These are phyloP conservation scores for Aspergillus sclerotialis DNA, from an alignment of 2,329 filamentous ascomycete species.

Conservation along the genomic window DNA sequence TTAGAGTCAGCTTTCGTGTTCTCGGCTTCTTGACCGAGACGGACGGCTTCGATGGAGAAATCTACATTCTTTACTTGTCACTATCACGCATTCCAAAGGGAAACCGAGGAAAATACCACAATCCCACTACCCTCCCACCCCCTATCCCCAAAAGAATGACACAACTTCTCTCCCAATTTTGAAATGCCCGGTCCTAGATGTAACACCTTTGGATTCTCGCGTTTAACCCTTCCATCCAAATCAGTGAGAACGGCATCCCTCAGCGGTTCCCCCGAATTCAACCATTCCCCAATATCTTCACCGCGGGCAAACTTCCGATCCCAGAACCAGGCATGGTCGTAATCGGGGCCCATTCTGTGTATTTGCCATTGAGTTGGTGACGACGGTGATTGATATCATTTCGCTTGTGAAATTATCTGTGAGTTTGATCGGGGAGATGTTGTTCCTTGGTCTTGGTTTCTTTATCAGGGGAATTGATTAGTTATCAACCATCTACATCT, in stretches of 20 bases:
- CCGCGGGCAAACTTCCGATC: conserved; percentile 27
- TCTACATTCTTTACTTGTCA: conserved; percentile 24
- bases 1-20: conserved; percentile 8
- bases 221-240: conserved; percentile 11
- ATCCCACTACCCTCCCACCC: conserved; percentile 24
- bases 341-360: conserved; percentile 15
- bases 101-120: conserved; percentile 17
- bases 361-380: no score
- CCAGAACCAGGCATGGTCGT: conserved; percentile 28
- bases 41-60: conserved; percentile 32
- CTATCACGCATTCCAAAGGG: not conserved
- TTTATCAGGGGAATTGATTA: no score
- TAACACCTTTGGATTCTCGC: conserved; percentile 17
- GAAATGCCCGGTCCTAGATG: conserved; percentile 31
- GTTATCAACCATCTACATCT: no score
- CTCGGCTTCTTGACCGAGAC: conserved; percentile 22
- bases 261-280: conserved; percentile 26
- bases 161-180: conserved; percentile 22
- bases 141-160: conserved; percentile 17
- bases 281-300: conserved; percentile 32
- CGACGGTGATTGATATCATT: no score
- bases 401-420: no score
- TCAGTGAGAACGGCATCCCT: conserved; percentile 20
- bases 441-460: no score
- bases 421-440: no score